phyloP scores from a whole-genome alignment of 108 stramenopile genomes.

The Chaetoceros muelleri region DNA sequence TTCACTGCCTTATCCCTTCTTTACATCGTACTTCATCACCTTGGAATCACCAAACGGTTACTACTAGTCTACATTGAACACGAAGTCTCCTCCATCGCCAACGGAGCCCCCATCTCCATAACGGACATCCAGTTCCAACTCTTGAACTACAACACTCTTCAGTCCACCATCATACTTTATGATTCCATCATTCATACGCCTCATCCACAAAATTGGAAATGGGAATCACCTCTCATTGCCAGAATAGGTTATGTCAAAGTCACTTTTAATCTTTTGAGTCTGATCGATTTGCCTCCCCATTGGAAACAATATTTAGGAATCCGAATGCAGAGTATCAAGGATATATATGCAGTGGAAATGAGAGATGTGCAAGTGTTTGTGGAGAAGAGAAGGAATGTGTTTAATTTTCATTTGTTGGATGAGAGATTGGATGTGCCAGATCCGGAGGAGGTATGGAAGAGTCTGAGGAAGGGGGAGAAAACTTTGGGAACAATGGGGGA shows the following conservation, averaged over 20 bases:
- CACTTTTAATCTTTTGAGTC: constrained; percentile 14
- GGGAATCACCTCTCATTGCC: constrained; percentile 45
- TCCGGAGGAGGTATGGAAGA: not conserved
- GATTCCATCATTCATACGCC: constrained; percentile 39
- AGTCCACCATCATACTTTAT: constrained; percentile 6
- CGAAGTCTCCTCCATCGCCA: not conserved
- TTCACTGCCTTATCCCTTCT: not conserved
- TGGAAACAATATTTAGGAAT: constrained; percentile 8
- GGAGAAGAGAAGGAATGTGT: constrained; percentile 35
- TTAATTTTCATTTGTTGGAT: constrained; percentile 49
- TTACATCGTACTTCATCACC: not conserved
- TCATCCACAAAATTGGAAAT: constrained; percentile 28
- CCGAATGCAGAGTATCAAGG: constrained; percentile 17
- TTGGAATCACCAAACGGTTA: not conserved
- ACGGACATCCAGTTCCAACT: not conserved
- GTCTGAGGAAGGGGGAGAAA: not conserved
- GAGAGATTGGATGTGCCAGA: constrained; percentile 20
- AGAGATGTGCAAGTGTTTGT: constrained; percentile 51
- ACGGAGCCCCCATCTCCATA: not conserved
- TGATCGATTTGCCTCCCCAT: constrained; percentile 15
- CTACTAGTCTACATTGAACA: not conserved
- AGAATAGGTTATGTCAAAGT: constrained; percentile 31
- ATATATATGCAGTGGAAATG: constrained; percentile 27
- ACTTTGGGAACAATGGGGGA: not conserved
- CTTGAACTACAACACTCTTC: not conserved